Evolutionary conservation across 2,329 filamentous ascomycete genomes (phyloP).

Genomic region (Colletotrichum sp.): DNA sequence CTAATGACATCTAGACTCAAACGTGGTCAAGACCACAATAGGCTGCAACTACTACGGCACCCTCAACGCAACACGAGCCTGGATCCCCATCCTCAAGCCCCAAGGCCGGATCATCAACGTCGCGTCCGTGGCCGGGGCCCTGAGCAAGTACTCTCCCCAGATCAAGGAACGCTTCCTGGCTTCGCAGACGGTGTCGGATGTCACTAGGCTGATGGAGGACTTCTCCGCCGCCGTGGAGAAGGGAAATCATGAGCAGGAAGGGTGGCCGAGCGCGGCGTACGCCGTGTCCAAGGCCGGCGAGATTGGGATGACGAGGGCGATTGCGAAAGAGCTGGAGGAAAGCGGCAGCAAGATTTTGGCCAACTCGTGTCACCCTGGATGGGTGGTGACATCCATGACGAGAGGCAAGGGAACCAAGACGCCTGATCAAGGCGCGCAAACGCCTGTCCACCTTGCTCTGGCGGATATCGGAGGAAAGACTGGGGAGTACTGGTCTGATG

Average conservation of each 20-base stretch:
- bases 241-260: constrained; percentile 48
- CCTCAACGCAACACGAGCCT: constrained; percentile 44
- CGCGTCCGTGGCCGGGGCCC: constrained; percentile 45
- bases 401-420: constrained; percentile 42
- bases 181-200: constrained; percentile 42
- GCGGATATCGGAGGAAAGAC: constrained; percentile 38
- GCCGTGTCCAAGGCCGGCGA: constrained; percentile 50
- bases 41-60: constrained; percentile 59
- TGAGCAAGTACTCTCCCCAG: constrained; percentile 50
- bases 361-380: constrained; percentile 47
- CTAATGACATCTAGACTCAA: constrained; percentile 9
- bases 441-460: constrained; percentile 46
- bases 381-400: constrained; percentile 52
- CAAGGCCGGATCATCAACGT: constrained; percentile 55
- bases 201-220: constrained; percentile 52
- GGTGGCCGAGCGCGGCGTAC: constrained; percentile 56
- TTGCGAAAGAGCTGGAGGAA: constrained; percentile 37
- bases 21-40: constrained; percentile 53
- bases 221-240: constrained; percentile 51
- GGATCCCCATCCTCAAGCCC: constrained; percentile 50
- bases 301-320: constrained; percentile 42
- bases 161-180: constrained; percentile 47
- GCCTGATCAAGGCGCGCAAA: constrained; percentile 47
- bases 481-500: constrained; percentile 43
- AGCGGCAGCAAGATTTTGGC: constrained; percentile 31